Evolutionary conservation across 139 green algal genomes (phyloP), one percentile per base, ranked within the genome.

Genomic region (Pseudopediastrum boryanum): DNA sequence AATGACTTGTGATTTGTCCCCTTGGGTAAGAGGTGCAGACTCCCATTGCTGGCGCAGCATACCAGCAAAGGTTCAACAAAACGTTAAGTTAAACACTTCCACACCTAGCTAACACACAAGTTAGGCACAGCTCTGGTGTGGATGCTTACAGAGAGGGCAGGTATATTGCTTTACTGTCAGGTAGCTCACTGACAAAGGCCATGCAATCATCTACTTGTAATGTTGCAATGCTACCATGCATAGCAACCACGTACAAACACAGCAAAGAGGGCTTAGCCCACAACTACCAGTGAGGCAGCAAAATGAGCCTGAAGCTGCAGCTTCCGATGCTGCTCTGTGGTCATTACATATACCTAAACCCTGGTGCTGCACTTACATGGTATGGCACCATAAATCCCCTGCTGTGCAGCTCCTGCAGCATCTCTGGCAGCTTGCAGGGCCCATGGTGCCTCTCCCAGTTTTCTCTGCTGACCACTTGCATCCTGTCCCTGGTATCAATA

Each of bases 321-420:
- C n/a, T n/a, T n/a, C n/a, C n/a, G n/a, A n/a, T n/a, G n/a, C n/a
- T n/a, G n/a, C n/a, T n/a, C n/a, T n/a, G n/a, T n/a, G n/a, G n/a
- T n/a, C n/a, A n/a, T n/a, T n/a, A n/a, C n/a, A n/a, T n/a, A n/a
- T n/a, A n/a, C 54, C 9, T 9, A 25, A 27, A 27, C 10, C 16
- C 16, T 27, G 35, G 13, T 12, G 35, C 16, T 64, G 16, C 41
- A 29, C 67, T 43, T 35, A 76, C 68, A 46, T 64, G 29, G 46
- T 76, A 76, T 3, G 33, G 33, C 4, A 76, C 68, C 10, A 38
- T 19, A 46, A 76, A 76, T n/a, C n/a, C n/a, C n/a, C n/a, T n/a
- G n/a, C n/a, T n/a, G 46, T 76, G 33, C 29, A 76, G 46, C 46
- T 31, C 21, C 29, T 63, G 46, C 44, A 65, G 68, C 68, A 75